Evolutionary conservation across 257 asterid genomes (phyloP).

Genomic region (Solanum arcanum): DNA sequence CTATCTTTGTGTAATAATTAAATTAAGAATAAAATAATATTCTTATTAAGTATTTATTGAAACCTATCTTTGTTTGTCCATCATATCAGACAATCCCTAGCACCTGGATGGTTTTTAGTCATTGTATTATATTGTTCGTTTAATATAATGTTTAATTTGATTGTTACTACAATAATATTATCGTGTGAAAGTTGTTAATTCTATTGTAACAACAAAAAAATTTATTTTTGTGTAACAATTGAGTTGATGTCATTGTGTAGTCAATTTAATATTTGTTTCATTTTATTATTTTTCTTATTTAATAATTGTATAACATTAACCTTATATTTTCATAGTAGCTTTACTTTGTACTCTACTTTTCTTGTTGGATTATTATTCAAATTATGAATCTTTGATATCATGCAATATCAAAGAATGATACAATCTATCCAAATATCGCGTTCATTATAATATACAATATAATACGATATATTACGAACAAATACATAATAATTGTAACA

Average conservation of each 20-base stretch:
- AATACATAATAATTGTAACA: too few species aligned
- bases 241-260: too few species aligned
- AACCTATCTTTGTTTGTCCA: background rate
- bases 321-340: too few species aligned
- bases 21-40: background rate
- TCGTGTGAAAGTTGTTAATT: background rate
- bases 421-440: background rate
- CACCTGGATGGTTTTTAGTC: background rate
- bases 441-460: too few species aligned
- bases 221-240: too few species aligned
- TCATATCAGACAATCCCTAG: background rate
- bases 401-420: too few species aligned
- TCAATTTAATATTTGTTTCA: too few species aligned
- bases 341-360: background rate
- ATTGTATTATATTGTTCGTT: background rate
- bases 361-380: too few species aligned
- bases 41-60: background rate
- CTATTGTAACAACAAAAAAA: background rate
- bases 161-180: too few species aligned
- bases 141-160: too few species aligned
- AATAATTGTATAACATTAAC: too few species aligned
- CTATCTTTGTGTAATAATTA: background rate
- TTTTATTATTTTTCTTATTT: too few species aligned
- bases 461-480: background rate
- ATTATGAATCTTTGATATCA: background rate